Evolutionary conservation across 495 filamentous ascomycete species (phyloP), one percentile per base, ranked within the genome.

Genomic region (Penicillium simplicissimum): DNA sequence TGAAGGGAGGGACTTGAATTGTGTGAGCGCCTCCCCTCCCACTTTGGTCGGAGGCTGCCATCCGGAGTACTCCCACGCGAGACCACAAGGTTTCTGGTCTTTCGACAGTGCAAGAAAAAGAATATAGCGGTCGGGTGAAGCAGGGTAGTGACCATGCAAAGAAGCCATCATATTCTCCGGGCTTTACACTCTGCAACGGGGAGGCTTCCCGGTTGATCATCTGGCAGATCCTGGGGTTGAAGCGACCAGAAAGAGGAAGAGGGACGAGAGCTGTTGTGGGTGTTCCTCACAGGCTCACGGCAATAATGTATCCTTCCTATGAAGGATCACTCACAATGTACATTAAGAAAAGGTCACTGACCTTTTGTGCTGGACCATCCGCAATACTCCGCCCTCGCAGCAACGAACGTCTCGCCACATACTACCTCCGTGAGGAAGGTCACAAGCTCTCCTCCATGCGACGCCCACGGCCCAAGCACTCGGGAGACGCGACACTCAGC

Each of bases 141-240:
- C 38, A 42, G 38, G 17, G 7, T 8, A 13, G 38, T 42, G 38
- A 17, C 38, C 15, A n/a, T 42, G n/a, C n/a, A 42, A 17, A 45
- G 19, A 45, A 2, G 13, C 2, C 42, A 23, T 45, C 42, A 42
- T 49, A 15, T 49, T 31, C 23, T 49, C 23, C 45, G 14, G 23
- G 31, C 45, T 28, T 23, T 23, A 21, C 8, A 45, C 17, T 45
- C 42, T 25, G 45, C 28, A 31, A 49, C 23, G 45, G 31, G 45
- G 45, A 31, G 45, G 48, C 67, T 69, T 52, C 69, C 69, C 25
- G 59, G 64, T 66, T 67, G 28, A 62, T 67, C 67, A 13, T 34
- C 60, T 64, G 67, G 67, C 67, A 71, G 64, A 63, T 65, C 55
- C 53, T 31, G 40, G 53, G 60, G 58, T 45, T 49, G 23, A 31